Evolutionary conservation across 257 asterid genomes (phyloP), one percentile per base, ranked within the genome.

Genomic region (Catharanthus roseus): DNA sequence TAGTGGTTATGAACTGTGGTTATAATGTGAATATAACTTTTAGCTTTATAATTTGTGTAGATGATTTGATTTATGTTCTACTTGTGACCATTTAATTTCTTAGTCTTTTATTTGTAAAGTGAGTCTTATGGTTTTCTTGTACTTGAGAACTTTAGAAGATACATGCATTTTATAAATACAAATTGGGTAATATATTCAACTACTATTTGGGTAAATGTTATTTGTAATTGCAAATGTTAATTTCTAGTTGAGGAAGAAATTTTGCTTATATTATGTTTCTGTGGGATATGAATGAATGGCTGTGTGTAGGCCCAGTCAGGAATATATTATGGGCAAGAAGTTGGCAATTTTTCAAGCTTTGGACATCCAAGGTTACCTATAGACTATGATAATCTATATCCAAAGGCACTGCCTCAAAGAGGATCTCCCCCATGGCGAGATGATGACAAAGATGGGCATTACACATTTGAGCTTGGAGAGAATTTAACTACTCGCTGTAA

Each of bases 401-500:
- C 75, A 58, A 81, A 75, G 78, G 83, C 77, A 67, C 72, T 76
- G 81, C 79, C 86, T 81, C 86, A 84, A 74, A 81, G 82, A 84
- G 82, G 86, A 81, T 84, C 88, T 75, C 88, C 88, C 70, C 88
- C 88, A 19, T 71, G 82, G 84, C 82, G 88, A 77, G 84, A 84
- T 56, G 88, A 84, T 62, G 84, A 84, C 79, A 84, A 84, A 82
- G 85, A 84, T 81, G 88, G 88, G 76, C 86, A 84, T 84, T 84
- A 81, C 79, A 69, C 81, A 34, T 84, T 84, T 84, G 86, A 77
- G 81, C 86, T 84, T 82, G 88, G 88, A 71, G 88, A 84, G 77
- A 84, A 84, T 84, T 81, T 84, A 81, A 84, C 88, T 68, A 76
- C 83, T 75, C 88, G 86, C 80, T 84, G 88, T 84, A 84, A 84